These are phyloP conservation scores for Arthroderma uncinatum DNA, from an alignment of 2,329 filamentous ascomycete genomes.

Conservation along the genomic window DNA sequence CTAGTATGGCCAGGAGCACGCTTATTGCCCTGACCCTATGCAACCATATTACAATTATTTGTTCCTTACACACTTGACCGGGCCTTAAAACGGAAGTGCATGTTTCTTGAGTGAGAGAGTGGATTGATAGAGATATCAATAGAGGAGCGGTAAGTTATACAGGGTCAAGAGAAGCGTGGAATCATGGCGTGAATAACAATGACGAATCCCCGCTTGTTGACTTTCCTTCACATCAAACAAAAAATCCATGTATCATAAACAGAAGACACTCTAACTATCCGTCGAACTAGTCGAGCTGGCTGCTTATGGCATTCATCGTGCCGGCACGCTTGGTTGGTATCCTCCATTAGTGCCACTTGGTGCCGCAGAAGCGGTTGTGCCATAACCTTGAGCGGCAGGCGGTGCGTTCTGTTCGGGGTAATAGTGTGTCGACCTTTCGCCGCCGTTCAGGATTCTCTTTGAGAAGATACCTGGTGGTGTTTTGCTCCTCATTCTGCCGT, in stretches of 20 bases:
- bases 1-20: neutral
- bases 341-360: neutral
- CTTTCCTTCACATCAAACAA: neutral
- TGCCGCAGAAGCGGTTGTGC: neutral
- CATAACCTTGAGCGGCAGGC: neutral
- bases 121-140: neutral
- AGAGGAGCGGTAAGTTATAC: neutral
- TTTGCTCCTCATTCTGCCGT: conserved; percentile 15
- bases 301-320: neutral
- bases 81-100: too few relatives aligned
- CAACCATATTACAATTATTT: too few relatives aligned
- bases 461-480: conserved; percentile 32
- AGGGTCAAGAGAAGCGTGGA: neutral
- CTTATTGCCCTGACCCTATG: too few relatives aligned
- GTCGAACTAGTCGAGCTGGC: neutral
- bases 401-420: neutral
- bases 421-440: conserved; percentile 12
- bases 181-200: neutral
- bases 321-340: neutral
- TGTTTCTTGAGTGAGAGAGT: neutral
- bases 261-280: neutral
- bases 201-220: neutral
- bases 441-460: conserved; percentile 30
- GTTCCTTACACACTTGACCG: too few relatives aligned
- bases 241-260: neutral